phyloP scores from a whole-genome alignment of 345 rosid species.

The Boechera divaricarpa region DNA sequence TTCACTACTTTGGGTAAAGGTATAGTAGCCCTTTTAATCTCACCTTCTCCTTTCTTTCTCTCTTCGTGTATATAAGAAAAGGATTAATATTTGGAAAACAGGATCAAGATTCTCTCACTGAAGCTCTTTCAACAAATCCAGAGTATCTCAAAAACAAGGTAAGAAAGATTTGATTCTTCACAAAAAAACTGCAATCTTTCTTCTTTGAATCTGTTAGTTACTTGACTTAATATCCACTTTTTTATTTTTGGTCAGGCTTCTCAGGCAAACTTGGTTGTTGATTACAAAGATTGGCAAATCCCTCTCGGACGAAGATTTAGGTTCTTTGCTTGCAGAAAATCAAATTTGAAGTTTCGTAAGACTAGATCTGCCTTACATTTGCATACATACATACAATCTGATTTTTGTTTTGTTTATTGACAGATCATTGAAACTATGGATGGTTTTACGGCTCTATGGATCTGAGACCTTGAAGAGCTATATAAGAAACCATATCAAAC shows the following conservation, averaged over 20 bases:
- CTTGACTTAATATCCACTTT: neutral
- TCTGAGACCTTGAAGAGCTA: constrained; percentile 65
- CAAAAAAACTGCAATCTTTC: constrained; percentile 6
- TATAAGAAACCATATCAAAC: constrained; percentile 77
- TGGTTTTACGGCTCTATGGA: constrained; percentile 88
- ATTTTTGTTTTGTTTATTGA: neutral
- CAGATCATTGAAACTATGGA: constrained; percentile 93
- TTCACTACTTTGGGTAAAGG: constrained; percentile 92
- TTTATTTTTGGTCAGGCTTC: constrained; percentile 60
- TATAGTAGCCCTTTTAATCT: constrained; percentile 34
- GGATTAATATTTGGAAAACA: constrained; percentile 39
- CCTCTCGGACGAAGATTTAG: constrained; percentile 97
- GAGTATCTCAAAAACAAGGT: constrained; percentile 89
- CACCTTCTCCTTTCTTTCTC: constrained; percentile 4
- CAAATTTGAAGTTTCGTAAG: neutral
- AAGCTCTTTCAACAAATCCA: constrained; percentile 90
- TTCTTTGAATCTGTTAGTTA: neutral
- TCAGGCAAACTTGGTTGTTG: constrained; percentile 80
- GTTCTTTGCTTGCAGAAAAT: constrained; percentile 43
- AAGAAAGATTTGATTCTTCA: constrained; percentile 29
- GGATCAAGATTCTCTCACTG: constrained; percentile 76
- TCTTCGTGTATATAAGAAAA: neutral
- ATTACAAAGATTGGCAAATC: constrained; percentile 96
- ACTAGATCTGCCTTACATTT: neutral
- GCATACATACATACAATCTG: neutral